phyloP scores from a whole-genome alignment of 192 early-diverging fungal species.

The Geranomyces michiganensis region DNA sequence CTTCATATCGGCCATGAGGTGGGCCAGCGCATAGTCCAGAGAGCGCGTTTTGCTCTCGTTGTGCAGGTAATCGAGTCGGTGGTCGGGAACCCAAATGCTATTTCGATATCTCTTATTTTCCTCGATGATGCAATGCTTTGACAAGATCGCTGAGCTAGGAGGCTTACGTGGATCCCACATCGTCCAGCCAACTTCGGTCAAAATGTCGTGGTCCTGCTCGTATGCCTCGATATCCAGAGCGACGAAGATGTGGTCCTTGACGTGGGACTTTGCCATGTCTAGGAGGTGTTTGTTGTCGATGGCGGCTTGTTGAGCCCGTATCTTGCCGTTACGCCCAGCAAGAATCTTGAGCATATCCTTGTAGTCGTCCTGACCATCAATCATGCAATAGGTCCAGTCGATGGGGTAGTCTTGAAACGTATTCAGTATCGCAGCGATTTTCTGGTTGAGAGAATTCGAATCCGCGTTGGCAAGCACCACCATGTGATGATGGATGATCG shows the following conservation, averaged over 20 bases:
- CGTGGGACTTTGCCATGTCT: neutral
- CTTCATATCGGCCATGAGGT: neutral
- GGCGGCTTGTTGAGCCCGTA: neutral
- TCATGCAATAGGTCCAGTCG: neutral
- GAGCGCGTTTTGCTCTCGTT: neutral
- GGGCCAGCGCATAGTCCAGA: neutral
- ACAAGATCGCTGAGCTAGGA: neutral
- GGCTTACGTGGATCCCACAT: neutral
- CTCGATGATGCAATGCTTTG: conserved; percentile 7
- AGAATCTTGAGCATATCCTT: neutral
- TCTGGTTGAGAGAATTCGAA: neutral
- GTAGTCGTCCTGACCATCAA: neutral
- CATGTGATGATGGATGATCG: neutral
- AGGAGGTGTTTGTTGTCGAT: neutral
- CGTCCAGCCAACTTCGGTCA: conserved; percentile 16
- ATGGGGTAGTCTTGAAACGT: neutral
- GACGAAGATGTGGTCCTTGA: neutral
- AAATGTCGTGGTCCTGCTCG: conserved; percentile 7
- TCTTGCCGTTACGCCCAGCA: neutral
- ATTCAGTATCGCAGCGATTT: neutral
- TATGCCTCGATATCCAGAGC: conserved; percentile 11
- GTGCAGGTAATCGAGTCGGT: conserved; percentile 3
- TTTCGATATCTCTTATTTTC: neutral
- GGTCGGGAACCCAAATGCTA: conserved; percentile 5
- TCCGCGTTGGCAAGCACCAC: neutral